These are phyloP conservation scores for Eutypella sp. DNA, from an alignment of 2,329 filamentous ascomycete species.

Conservation along the genomic window DNA sequence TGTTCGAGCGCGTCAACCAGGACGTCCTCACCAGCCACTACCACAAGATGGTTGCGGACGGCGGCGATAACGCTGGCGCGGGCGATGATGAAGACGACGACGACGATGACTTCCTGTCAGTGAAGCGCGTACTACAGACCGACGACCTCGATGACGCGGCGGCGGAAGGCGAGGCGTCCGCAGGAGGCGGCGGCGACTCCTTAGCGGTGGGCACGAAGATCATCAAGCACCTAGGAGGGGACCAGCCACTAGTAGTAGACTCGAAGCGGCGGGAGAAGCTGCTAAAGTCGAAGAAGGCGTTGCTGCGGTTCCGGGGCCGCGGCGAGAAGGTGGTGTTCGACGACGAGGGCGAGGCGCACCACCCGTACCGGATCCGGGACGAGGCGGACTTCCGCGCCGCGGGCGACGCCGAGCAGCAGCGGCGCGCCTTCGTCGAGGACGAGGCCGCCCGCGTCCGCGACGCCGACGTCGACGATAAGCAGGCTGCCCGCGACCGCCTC, in stretches of 20 bases:
- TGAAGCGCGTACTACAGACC: slow-evolving; percentile 80
- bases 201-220: slow-evolving; percentile 47
- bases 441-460: slow-evolving; percentile 67
- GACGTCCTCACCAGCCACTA: slow-evolving; percentile 94
- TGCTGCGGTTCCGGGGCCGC: slow-evolving; percentile 84
- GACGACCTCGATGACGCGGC: slow-evolving; percentile 54
- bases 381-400: slow-evolving; percentile 73
- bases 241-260: slow-evolving; percentile 76
- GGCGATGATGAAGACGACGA: slow-evolving; percentile 41
- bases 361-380: slow-evolving; percentile 82
- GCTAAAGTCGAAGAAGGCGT: slow-evolving; percentile 90
- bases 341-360: slow-evolving; percentile 80
- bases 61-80: slow-evolving; percentile 38
- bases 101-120: slow-evolving; percentile 73
- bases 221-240: slow-evolving; percentile 61
- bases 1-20: slow-evolving; percentile 97
- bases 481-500: slow-evolving; percentile 70
- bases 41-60: slow-evolving; percentile 71
- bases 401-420: slow-evolving; percentile 71
- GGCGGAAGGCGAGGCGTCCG: slow-evolving; percentile 37
- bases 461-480: slow-evolving; percentile 81
- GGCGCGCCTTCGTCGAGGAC: slow-evolving; percentile 69
- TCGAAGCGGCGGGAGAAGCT: slow-evolving; percentile 94
- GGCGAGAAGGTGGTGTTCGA: slow-evolving; percentile 86
- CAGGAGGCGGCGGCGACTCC: too few species aligned